Percentiles rank a stretch among this genome's conserved stretches.
Conservation (phyloP, 257 asterid genomes). For the Thymus quinquecostatus region DNA sequence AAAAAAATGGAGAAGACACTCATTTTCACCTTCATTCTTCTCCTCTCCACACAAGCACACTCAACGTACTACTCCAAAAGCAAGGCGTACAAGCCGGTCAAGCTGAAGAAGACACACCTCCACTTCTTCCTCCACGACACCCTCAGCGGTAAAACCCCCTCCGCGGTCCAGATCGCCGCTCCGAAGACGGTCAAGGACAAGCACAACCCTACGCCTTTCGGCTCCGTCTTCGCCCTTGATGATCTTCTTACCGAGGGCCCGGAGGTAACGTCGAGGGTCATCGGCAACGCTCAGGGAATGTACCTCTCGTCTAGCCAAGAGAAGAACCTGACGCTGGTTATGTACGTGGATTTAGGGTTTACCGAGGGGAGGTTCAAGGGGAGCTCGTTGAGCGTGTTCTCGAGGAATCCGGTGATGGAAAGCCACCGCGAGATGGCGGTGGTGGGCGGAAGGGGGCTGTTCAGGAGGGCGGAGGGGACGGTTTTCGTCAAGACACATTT, state of each 20-base stretch:
- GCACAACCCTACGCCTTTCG: slow-evolving; percentile 40
- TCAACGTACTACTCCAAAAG: slow-evolving; percentile 38
- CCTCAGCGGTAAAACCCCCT: slow-evolving; percentile 43
- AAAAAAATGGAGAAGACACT: neutral
- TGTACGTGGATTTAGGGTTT: slow-evolving; percentile 47
- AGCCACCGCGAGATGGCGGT: slow-evolving; percentile 47
- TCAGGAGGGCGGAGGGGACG: slow-evolving; percentile 47
- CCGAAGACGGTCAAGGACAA: slow-evolving; percentile 1
- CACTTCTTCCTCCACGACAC: slow-evolving; percentile 51
- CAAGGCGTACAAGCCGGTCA: slow-evolving; percentile 26
- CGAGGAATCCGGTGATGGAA: slow-evolving; percentile 61
- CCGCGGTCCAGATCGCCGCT: slow-evolving; percentile 40
- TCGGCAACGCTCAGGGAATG: slow-evolving; percentile 48
- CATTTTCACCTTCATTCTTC: neutral
- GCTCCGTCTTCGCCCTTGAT: slow-evolving; percentile 37
- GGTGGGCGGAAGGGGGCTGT: slow-evolving; percentile 55
- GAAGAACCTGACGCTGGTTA: slow-evolving; percentile 31
- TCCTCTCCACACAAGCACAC: slow-evolving; percentile 8
- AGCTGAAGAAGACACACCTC: slow-evolving; percentile 36
- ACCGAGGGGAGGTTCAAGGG: slow-evolving; percentile 43
- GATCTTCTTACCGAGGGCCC: slow-evolving; percentile 51
- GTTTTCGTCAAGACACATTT: slow-evolving; percentile 37
- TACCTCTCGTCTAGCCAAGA: slow-evolving; percentile 45
- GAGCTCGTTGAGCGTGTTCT: slow-evolving; percentile 52
- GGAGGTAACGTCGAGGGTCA: slow-evolving; percentile 36